Conservation (phyloP, 495 filamentous ascomycete species). For the Penicillium simplicissimum region DNA sequence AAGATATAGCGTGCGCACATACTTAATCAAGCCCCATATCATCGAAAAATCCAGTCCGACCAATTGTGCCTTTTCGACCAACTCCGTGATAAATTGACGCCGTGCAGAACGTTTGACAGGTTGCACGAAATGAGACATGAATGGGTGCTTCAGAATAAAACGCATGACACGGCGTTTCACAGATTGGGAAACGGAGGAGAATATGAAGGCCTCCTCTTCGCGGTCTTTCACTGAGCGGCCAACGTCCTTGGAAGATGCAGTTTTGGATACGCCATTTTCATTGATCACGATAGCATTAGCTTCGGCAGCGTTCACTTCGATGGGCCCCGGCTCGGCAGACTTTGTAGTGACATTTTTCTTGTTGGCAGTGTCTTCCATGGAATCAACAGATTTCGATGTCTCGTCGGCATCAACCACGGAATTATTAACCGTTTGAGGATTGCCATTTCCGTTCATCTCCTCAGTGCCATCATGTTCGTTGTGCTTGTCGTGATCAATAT, state of each 20-base stretch:
- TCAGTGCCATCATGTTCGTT: not conserved
- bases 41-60: slow-evolving; percentile 17
- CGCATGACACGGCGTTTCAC: slow-evolving; percentile 17
- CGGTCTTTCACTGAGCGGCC: not conserved
- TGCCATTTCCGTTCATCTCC: not conserved
- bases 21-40: slow-evolving; percentile 18
- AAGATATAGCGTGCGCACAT: slow-evolving; percentile 29
- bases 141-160: slow-evolving; percentile 25
- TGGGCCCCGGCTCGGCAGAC: not conserved
- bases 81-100: slow-evolving; percentile 20
- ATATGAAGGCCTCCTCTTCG: slow-evolving; percentile 16
- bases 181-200: slow-evolving; percentile 17
- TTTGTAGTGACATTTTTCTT: not conserved
- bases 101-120: slow-evolving; percentile 25
- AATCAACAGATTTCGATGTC: too few relatives aligned
- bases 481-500: not conserved
- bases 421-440: not conserved
- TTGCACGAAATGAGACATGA: slow-evolving; percentile 19
- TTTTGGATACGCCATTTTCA: not conserved
- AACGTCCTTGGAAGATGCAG: not conserved
- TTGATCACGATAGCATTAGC: not conserved
- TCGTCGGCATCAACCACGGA: not conserved
- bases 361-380: too few relatives aligned
- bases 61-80: slow-evolving; percentile 14
- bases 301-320: not conserved